Conservation (phyloP, 192 early-diverging fungal species). For the Backusella macrospora region DNA sequence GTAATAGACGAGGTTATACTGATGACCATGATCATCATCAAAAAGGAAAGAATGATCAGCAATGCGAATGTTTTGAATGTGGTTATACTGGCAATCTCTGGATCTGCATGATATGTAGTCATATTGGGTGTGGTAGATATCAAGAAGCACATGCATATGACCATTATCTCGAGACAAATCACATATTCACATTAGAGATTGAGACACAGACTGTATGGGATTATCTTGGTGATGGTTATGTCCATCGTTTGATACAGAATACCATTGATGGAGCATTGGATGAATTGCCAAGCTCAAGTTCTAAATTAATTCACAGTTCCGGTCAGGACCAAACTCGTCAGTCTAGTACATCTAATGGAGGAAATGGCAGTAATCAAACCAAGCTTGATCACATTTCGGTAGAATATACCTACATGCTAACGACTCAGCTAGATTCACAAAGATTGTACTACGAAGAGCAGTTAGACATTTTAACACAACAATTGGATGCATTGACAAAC, state of each 20-base stretch:
- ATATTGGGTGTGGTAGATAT: slow-evolving; percentile 96
- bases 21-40: neutral
- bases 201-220: slow-evolving; percentile 99
- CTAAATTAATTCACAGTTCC: neutral
- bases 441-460: slow-evolving; percentile 82
- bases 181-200: slow-evolving; percentile 90
- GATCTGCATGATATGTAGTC: slow-evolving; percentile 97
- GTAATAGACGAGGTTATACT: neutral
- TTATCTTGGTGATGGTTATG: slow-evolving; percentile 95
- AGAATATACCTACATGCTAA: slow-evolving; percentile 84
- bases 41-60: neutral
- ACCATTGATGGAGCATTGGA: slow-evolving; percentile 90
- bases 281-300: slow-evolving; percentile 65
- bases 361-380: slow-evolving; percentile 41
- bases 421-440: slow-evolving; percentile 87
- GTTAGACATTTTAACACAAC: slow-evolving; percentile 52
- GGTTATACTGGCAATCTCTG: slow-evolving; percentile 80
- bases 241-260: slow-evolving; percentile 94
- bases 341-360: neutral
- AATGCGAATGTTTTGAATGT: slow-evolving; percentile 69
- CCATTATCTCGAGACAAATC: slow-evolving; percentile 83
- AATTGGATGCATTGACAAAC: slow-evolving; percentile 47
- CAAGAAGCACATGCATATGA: slow-evolving; percentile 84
- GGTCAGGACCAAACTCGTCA: neutral
- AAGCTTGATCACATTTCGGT: slow-evolving; percentile 76